Conservation (phyloP, 768 basidiomycete genomes). For the Lentinula boryana region DNA sequence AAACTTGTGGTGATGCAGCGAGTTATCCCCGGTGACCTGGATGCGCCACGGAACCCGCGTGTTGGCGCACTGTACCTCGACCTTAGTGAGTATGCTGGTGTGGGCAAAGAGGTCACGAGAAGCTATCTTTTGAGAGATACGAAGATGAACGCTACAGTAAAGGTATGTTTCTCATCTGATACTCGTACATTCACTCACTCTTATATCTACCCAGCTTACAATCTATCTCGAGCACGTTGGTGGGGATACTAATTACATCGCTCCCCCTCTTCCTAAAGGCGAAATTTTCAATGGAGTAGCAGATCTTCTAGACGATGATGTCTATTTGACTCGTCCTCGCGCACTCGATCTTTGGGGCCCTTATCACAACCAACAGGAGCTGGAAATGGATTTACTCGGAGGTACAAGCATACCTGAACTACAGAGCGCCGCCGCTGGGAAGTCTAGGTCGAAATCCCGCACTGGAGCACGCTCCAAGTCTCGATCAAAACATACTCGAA, state of each 20-base stretch:
- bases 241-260: slow-evolving; percentile 49
- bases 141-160: slow-evolving; percentile 75
- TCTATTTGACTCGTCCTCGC: slow-evolving; percentile 44
- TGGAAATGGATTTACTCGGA: slow-evolving; percentile 30
- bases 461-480: not conserved
- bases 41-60: slow-evolving; percentile 50
- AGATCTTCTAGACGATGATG: slow-evolving; percentile 52
- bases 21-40: slow-evolving; percentile 50
- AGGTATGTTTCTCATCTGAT: slow-evolving; percentile 30
- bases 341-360: slow-evolving; percentile 42
- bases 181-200: not conserved
- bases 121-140: slow-evolving; percentile 65
- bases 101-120: slow-evolving; percentile 50
- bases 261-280: slow-evolving; percentile 65
- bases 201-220: slow-evolving; percentile 38
- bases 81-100: slow-evolving; percentile 68
- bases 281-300: slow-evolving; percentile 69
- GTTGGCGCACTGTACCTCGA: slow-evolving; percentile 66
- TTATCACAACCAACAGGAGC: slow-evolving; percentile 29
- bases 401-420: slow-evolving; percentile 7
- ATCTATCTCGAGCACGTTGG: slow-evolving; percentile 49
- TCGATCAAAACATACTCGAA: not conserved
- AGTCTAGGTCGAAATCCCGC: not conserved
- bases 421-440: not conserved
- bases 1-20: slow-evolving; percentile 64